Base-by-base conservation (phyloP, 352 stramenopile genomes). In the Pythium graminicola region DNA sequence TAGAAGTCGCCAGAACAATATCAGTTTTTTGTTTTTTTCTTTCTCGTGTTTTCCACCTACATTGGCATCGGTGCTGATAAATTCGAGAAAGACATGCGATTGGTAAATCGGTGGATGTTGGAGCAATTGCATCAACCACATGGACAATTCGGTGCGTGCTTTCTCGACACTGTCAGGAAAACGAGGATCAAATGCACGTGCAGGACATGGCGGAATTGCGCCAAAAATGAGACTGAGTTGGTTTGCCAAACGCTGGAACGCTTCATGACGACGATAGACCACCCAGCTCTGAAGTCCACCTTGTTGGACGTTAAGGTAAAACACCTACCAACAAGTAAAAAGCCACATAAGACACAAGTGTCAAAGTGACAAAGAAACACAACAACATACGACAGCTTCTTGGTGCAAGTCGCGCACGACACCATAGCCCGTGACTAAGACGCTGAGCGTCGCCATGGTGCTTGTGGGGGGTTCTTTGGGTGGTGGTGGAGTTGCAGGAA, bases 11-110 rank as follows among this genome's bases (percentile, higher is more conserved):
- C 10, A 10, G 39, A 2, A 33, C 40, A 47, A 24, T 31, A 20
- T 11, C 40, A 4, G 16, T 3, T 31, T 28, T 22, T 32, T 14
- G 9, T 6, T 32, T 16, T 47, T 4, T 28, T 24, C 29, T 27
- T 16, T 10, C 10, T 29, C 19, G 40, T 32, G 14, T 36, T 31
- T 22, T 10, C 20, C 16, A 50, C 76, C 44, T 52, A 86, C 73
- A 24, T 93, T 93, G 60, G 81, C 81, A 39, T 93, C 81, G 19
- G 66, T 66, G 49, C 72, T 88, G 39, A 90, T 67, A 58, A 93
- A 93, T 43, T 93, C 78, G 33, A 89, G 64, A 51, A 93, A 90
- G 4, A 86, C 75, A 49, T 89, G 81, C 42, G 78, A 92, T 65
- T 86, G 77, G 57, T 78, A 85, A 54, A 92, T 76, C n/a, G 81